A percentile compares a stretch with the other conserved stretches of the same genome.
Evolutionary conservation across 2,329 filamentous ascomycete genomes (phyloP).

Genomic region (Aureobasidium sp.): DNA sequence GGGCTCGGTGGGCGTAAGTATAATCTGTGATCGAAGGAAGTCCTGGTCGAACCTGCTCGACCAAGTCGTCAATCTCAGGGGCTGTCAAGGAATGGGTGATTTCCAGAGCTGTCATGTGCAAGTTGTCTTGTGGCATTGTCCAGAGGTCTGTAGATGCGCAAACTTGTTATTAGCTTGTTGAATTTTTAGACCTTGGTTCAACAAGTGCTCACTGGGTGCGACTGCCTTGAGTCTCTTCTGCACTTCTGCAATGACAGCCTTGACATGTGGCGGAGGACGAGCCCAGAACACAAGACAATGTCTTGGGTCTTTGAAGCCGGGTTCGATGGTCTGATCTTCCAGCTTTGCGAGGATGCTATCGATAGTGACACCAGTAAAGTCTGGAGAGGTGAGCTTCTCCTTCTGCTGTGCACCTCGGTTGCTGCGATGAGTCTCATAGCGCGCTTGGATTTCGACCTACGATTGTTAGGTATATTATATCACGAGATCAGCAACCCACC

Average conservation of each 20-base stretch:
- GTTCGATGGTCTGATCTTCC: slow-evolving; percentile 54
- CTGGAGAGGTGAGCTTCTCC: slow-evolving; percentile 58
- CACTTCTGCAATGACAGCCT: slow-evolving; percentile 57
- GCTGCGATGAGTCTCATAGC: slow-evolving; percentile 66
- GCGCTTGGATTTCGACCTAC: slow-evolving; percentile 58
- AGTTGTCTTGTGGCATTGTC: slow-evolving; percentile 70
- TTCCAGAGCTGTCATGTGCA: slow-evolving; percentile 83
- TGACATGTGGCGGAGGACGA: slow-evolving; percentile 64
- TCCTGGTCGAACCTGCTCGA: slow-evolving; percentile 47
- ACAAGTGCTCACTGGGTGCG: slow-evolving; percentile 56
- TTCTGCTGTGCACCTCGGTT: slow-evolving; percentile 70
- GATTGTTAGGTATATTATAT: neutral
- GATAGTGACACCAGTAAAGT: slow-evolving; percentile 63
- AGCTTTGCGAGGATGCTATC: slow-evolving; percentile 69
- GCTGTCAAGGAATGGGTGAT: slow-evolving; percentile 70
- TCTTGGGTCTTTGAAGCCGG: slow-evolving; percentile 64
- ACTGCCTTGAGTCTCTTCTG: slow-evolving; percentile 57
- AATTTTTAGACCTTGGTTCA: neutral
- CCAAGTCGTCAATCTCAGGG: slow-evolving; percentile 57
- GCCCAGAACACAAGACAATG: slow-evolving; percentile 87
- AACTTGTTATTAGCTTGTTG: neutral
- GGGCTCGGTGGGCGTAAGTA: slow-evolving; percentile 57
- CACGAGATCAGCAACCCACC: neutral
- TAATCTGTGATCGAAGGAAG: slow-evolving; percentile 57
- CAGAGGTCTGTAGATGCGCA: slow-evolving; percentile 54